Base-by-base conservation (phyloP, 768 basidiomycete species). In the Amanita thiersii region DNA sequence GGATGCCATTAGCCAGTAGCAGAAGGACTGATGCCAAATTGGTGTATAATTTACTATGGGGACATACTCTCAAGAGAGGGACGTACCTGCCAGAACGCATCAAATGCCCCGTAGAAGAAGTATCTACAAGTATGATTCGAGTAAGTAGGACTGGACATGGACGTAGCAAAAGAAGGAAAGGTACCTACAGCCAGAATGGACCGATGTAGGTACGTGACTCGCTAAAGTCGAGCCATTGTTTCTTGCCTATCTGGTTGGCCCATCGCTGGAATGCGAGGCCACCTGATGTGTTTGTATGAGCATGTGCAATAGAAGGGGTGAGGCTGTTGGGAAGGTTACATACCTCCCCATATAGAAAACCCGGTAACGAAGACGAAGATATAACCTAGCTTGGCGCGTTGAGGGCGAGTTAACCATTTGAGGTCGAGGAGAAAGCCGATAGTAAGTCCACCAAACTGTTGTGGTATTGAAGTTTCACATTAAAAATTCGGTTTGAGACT, bases 1-100 rank as follows among this genome's bases (percentile, higher is more conserved):
- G 1, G 57, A 48, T 31, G 54, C 57, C 57, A 58, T 58, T 25
- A 58, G 24, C 57, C 57, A 58, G 41, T 58, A 58, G 30, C 57
- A 56, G 37, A 50, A 58, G 6, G 54, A 56, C 55, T 56, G 28
- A 11, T 15, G 23, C 11, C 20, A 34, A 24, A n/a, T 9, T 40
- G 12, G 29, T 28, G 26, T 7, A 7, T n/a, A 28, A n/a, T 28
- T 7, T 15, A 14, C 17, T 5, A 15, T 11, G 18, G 35, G 3
- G 33, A 35, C 6, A 14, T 30, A n/a, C 10, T 18, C 11, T 2
- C 17, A 32, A 11, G 23, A 12, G 20, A 11, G 14, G 20, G n/a
- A 36, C 47, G 23, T 30, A 55, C 54, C 46, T 56, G 57, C 57
- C 57, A 58, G 39, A 58, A 56, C 10, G 57, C 54, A 39, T 58